These are phyloP conservation scores for Ogataea neopini DNA, from an alignment of 805 yeast genomes.

Conservation along the genomic window DNA sequence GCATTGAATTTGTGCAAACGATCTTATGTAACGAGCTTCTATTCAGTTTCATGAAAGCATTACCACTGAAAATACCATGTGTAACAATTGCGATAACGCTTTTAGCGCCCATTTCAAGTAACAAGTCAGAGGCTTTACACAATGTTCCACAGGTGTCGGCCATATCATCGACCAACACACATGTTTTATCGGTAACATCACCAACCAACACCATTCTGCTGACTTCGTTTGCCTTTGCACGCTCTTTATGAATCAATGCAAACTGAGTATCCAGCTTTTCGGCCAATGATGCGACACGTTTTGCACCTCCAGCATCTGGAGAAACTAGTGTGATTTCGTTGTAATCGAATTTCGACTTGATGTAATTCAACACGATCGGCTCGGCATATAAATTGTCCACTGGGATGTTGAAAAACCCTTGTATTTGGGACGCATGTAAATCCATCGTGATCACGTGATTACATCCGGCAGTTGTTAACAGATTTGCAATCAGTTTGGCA, in stretches of 20 bases:
- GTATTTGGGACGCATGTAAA: slow-evolving; percentile 95
- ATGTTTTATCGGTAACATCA: slow-evolving; percentile 80
- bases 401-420: slow-evolving; percentile 93
- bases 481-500: slow-evolving; percentile 89
- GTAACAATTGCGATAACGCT: slow-evolving; percentile 92
- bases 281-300: slow-evolving; percentile 92
- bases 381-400: slow-evolving; percentile 96
- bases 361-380: slow-evolving; percentile 83
- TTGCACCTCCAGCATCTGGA: slow-evolving; percentile 99
- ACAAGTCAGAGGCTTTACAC: slow-evolving; percentile 89
- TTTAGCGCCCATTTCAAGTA: slow-evolving; percentile 77
- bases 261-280: slow-evolving; percentile 89
- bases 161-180: slow-evolving; percentile 93
- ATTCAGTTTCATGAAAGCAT: slow-evolving; percentile 73
- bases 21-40: slow-evolving; percentile 66
- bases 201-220: slow-evolving; percentile 95
- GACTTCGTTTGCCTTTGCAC: slow-evolving; percentile 93
- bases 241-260: slow-evolving; percentile 95
- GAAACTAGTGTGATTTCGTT: slow-evolving; percentile 78
- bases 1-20: slow-evolving; percentile 93
- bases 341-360: slow-evolving; percentile 58
- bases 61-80: slow-evolving; percentile 89
- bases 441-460: slow-evolving; percentile 96
- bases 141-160: slow-evolving; percentile 98
- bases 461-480: slow-evolving; percentile 92